Percentiles rank a stretch among this genome's conserved stretches.
Conservation (phyloP, 345 rosid species). For the Moricandia arvensis region DNA sequence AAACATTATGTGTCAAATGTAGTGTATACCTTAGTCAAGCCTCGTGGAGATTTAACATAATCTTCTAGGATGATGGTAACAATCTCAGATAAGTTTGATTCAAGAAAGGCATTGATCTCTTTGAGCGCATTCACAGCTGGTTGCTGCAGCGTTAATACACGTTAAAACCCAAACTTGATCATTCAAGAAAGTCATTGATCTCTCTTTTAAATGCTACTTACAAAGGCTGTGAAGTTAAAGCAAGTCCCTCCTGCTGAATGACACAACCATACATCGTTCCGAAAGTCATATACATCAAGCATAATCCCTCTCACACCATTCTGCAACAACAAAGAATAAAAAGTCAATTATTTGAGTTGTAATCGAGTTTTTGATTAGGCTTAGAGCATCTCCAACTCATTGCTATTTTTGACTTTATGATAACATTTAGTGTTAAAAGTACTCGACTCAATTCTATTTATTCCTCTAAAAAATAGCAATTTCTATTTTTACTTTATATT, state of each 20-base stretch:
- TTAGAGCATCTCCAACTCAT: not conserved
- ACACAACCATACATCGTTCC: slow-evolving; percentile 80
- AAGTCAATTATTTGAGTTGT: not conserved
- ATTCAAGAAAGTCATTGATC: not conserved
- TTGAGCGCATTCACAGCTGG: slow-evolving; percentile 77
- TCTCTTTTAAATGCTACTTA: slow-evolving; percentile 40
- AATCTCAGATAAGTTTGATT: slow-evolving; percentile 73
- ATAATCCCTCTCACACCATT: slow-evolving; percentile 95
- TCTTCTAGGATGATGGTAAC: slow-evolving; percentile 93
- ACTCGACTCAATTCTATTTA: no score
- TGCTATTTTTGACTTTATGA: not conserved
- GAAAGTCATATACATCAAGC: slow-evolving; percentile 89
- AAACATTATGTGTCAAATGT: not conserved
- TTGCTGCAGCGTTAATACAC: slow-evolving; percentile 44
- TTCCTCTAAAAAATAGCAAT: not conserved
- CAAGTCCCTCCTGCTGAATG: slow-evolving; percentile 75
- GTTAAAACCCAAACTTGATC: not conserved
- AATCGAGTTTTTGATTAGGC: not conserved
- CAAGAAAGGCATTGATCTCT: slow-evolving; percentile 68
- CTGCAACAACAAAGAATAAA: slow-evolving; percentile 38
- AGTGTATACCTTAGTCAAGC: slow-evolving; percentile 55
- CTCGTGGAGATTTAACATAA: slow-evolving; percentile 71
- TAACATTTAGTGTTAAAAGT: no score
- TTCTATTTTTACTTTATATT: no score
- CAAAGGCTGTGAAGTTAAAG: slow-evolving; percentile 76